Evolutionary conservation across 805 yeast species (phyloP), one percentile per base, ranked within the genome.

Genomic region (Candida oleophila): DNA sequence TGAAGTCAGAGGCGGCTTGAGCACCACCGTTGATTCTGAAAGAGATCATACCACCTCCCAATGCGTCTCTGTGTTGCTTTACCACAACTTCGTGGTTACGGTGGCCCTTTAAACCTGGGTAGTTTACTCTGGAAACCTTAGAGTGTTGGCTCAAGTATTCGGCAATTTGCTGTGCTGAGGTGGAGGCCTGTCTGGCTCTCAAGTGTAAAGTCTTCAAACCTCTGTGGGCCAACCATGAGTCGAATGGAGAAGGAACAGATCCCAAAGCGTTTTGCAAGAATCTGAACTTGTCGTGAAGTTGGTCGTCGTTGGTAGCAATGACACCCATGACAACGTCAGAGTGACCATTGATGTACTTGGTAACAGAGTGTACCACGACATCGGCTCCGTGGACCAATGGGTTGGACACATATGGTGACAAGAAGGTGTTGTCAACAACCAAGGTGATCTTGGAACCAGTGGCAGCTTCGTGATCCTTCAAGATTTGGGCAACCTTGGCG

Each of bases 1-100:
- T 80, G 76, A 89, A 87, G 55, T 74, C 74, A 48, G 87, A 69
- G 47, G 96, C 96, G 43, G 83, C 88, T 49, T 71, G 75, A 48
- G 87, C 87, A 59, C 91, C 95, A 47, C 96, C 96, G 54, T 79
- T 75, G 68, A 89, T 78, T 74, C 96, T 81, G 77, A 89, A 88
- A 8, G 95, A 84, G 61, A 89, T 81, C 87, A 89, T 89, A 65
- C 96, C 96, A 60, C 96, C 96, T 52, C 96, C 96, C 55, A 88
- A 78, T 42, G 84, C 86, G 51, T 87, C 82, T 65, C 92, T 81
- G 73, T 88, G 96, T 71, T 89, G 96, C 52, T 72, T 78, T 55
- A 68, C 53, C 21, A 88, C 92, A 45, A 87, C 78, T 8, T 70
- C 80, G 59, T 81, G 80, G 66, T 80, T 76, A 48, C 77, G 71